These are phyloP conservation scores for Batrachochytrium dendrobatidis DNA, from an alignment of 371 early-diverging fungal genomes.

Conservation along the genomic window DNA sequence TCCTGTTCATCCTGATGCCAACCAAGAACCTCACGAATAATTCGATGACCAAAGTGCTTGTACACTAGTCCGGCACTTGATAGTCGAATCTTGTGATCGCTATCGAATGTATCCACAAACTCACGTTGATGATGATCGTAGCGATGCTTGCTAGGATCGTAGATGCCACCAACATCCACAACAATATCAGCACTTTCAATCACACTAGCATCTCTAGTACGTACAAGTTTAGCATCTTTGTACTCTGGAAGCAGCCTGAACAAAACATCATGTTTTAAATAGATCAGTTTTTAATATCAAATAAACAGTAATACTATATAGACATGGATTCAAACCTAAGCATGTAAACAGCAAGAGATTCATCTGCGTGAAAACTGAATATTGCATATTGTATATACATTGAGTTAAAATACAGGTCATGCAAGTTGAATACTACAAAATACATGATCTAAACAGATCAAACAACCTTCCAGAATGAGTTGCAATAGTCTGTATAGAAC, in stretches of 20 bases:
- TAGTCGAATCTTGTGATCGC: conserved; percentile 70
- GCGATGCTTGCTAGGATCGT: conserved; percentile 66
- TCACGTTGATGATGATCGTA: conserved; percentile 98
- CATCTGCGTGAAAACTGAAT: conserved; percentile 57
- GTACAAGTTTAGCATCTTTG: conserved; percentile 62
- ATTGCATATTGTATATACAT: neutral
- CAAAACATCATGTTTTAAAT: neutral
- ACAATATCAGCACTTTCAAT: conserved; percentile 82
- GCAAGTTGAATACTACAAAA: neutral
- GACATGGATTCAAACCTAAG: conserved; percentile 34
- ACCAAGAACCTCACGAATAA: conserved; percentile 56
- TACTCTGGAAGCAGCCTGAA: conserved; percentile 50
- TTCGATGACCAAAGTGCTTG: conserved; percentile 78
- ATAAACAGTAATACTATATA: neutral
- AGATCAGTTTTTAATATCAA: neutral
- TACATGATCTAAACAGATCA: neutral
- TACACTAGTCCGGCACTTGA: conserved; percentile 36
- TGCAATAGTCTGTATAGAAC: neutral
- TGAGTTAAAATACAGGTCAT: neutral
- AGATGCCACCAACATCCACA: conserved; percentile 96
- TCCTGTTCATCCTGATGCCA: conserved; percentile 20
- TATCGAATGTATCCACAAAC: conserved; percentile 83
- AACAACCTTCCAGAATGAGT: neutral
- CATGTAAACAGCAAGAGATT: conserved; percentile 90
- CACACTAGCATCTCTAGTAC: conserved; percentile 80